Percentiles rank a stretch among this genome's conserved stretches.
phyloP scores from a whole-genome alignment of 2,329 filamentous ascomycete species.

The Hymenoscyphus repandus region DNA sequence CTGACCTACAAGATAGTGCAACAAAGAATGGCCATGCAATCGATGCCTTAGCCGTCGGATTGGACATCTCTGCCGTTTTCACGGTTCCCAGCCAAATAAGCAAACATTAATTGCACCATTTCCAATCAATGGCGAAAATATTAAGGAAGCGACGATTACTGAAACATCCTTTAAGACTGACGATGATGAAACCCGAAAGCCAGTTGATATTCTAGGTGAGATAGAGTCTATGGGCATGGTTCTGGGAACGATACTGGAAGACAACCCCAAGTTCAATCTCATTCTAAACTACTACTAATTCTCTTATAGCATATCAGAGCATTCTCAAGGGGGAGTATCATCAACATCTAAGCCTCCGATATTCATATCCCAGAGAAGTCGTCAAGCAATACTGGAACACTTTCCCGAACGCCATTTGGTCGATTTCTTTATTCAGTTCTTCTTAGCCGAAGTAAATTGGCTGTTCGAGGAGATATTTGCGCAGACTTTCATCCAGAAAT shows the following conservation, averaged over 20 bases:
- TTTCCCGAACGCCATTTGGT: neutral
- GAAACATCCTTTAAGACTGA: too few relatives aligned
- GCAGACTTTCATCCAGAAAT: neutral
- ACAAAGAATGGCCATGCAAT: constrained; percentile 5
- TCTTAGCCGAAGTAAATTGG: neutral
- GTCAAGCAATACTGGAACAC: neutral
- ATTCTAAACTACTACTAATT: too few relatives aligned
- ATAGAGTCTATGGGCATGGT: too few relatives aligned
- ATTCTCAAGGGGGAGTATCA: too few relatives aligned
- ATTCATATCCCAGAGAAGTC: too few relatives aligned
- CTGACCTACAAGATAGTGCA: neutral
- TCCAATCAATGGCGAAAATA: neutral
- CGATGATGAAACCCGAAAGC: too few relatives aligned
- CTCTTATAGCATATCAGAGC: too few relatives aligned
- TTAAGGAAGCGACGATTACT: neutral
- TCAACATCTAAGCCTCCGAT: too few relatives aligned
- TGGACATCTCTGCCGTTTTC: neutral
- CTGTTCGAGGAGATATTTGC: constrained; percentile 1
- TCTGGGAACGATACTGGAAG: too few relatives aligned
- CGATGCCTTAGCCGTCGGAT: constrained; percentile 1
- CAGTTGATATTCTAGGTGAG: too few relatives aligned
- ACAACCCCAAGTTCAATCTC: too few relatives aligned
- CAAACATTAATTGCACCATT: neutral
- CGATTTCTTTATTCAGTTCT: neutral
- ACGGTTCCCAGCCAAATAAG: neutral